phyloP scores from a whole-genome alignment of 1,284 basidiomycete genomes.

The Blastosporella zonata region DNA sequence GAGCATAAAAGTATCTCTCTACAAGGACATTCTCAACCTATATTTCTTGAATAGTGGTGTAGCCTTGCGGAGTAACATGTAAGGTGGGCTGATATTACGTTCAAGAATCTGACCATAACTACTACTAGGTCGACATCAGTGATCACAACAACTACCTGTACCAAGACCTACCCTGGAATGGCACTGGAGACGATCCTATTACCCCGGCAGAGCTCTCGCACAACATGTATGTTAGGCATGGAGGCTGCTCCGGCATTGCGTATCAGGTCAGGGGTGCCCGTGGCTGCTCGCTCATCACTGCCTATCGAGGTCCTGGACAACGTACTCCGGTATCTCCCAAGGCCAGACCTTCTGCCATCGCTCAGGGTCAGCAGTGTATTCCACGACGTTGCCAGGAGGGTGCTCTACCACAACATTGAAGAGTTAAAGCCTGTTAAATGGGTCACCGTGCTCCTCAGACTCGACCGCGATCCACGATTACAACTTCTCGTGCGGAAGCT shows the following conservation, averaged over 20 bases:
- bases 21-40: too few species aligned
- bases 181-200: background rate
- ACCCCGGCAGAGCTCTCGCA: background rate
- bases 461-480: conserved; percentile 34
- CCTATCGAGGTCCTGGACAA: conserved; percentile 52
- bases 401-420: conserved; percentile 45
- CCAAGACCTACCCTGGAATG: background rate
- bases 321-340: conserved; percentile 35
- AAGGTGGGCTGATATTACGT: background rate
- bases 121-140: conserved; percentile 5
- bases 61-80: too few species aligned
- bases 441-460: conserved; percentile 34
- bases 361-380: conserved; percentile 35
- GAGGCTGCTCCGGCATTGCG: background rate
- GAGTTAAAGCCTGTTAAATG: conserved; percentile 31
- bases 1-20: too few species aligned
- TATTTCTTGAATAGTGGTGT: too few species aligned
- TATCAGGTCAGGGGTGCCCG: conserved; percentile 1
- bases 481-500: conserved; percentile 42
- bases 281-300: conserved; percentile 28
- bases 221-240: background rate
- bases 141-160: background rate
- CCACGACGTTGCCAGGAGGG: conserved; percentile 36
- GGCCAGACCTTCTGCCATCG: conserved; percentile 24
- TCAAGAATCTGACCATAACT: conserved; percentile 4